Base-by-base conservation (phyloP, 352 stramenopile species). In the Peronosclerospora sorghi region DNA sequence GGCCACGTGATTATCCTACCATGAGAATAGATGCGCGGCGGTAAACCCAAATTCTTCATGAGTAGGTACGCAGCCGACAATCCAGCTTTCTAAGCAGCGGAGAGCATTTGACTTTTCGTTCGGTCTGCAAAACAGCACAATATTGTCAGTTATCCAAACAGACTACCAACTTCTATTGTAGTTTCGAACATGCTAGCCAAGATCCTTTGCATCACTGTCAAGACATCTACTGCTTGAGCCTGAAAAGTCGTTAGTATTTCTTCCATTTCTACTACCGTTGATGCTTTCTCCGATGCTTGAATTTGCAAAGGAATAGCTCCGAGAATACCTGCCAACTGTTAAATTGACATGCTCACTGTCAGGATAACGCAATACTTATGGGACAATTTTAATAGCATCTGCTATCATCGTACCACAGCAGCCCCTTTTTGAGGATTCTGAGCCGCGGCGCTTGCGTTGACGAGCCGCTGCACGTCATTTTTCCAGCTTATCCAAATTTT, bases 61-160 rank as follows among this genome's bases (percentile, higher is more conserved):
- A 0, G 51, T 49, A 0, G 69, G 50, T 27, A 88, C 47, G 38
- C 67, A 82, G 8, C 76, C 76, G 13, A 79, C 41, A 36, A 77
- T 54, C 76, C 76, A 88, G 14, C 51, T 66, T 48, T 85, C 73
- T 7, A 88, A 48, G 26, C 76, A 88, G 15, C 61, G 67, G 17
- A 88, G 48, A 8, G 71, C 73, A 37, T 39, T 62, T 19, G 44
- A 56, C 6, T 50, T 56, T 10, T 62, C 51, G 18, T 71, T 39
- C 14, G 68, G 60, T 20, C 71, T 83, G 37, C 19, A 38, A 20
- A 41, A 34, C 18, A 5, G 19, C 12, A 35, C 15, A 41, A 29
- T 3, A 34, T n/a, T 9, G 2, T 45, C 26, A 49, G 35, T 19
- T 41, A 0, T 32, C 27, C 35, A 23, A 35, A 12, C 19, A 39